Percentiles rank a stretch among this genome's conserved stretches.
Conservation (phyloP, 352 stramenopile species). For the Phytopythium vexans region DNA sequence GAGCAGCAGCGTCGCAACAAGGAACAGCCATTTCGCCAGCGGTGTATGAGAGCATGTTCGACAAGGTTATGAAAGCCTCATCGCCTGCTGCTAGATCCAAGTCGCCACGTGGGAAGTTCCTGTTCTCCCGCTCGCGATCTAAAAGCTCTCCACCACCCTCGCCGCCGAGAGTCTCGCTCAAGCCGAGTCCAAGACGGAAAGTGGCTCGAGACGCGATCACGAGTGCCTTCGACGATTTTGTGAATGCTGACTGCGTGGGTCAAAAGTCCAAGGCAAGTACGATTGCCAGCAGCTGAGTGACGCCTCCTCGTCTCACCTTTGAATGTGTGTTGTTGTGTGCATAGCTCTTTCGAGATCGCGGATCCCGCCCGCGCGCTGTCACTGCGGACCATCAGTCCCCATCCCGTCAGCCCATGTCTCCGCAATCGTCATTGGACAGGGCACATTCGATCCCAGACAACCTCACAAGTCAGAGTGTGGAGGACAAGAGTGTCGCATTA, state of each 20-base stretch:
- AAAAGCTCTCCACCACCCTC: not conserved
- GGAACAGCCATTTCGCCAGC: conserved; percentile 1
- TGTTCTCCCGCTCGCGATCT: not conserved
- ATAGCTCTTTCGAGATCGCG: conserved; percentile 1
- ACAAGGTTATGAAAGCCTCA: conserved; percentile 18
- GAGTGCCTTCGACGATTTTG: conserved; percentile 31
- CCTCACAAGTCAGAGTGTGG: not conserved
- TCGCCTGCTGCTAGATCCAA: too few species aligned
- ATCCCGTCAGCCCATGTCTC: not conserved
- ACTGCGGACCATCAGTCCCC: not conserved
- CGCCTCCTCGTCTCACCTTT: not conserved
- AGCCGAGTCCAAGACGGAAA: conserved; percentile 14
- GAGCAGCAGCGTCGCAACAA: too few species aligned
- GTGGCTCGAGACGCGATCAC: not conserved
- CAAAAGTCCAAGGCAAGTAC: not conserved
- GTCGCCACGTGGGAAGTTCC: not conserved
- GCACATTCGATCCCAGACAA: not conserved
- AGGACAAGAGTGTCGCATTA: conserved; percentile 4
- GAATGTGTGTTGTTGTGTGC: not conserved
- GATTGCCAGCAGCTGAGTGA: not conserved
- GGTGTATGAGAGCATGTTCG: conserved; percentile 20
- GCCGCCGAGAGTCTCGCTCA: not conserved
- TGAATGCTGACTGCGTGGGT: not conserved
- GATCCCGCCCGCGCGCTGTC: not conserved
- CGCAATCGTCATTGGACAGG: not conserved